Base-by-base conservation (phyloP, 768 basidiomycete genomes). In the Leccinum disarticulatum region DNA sequence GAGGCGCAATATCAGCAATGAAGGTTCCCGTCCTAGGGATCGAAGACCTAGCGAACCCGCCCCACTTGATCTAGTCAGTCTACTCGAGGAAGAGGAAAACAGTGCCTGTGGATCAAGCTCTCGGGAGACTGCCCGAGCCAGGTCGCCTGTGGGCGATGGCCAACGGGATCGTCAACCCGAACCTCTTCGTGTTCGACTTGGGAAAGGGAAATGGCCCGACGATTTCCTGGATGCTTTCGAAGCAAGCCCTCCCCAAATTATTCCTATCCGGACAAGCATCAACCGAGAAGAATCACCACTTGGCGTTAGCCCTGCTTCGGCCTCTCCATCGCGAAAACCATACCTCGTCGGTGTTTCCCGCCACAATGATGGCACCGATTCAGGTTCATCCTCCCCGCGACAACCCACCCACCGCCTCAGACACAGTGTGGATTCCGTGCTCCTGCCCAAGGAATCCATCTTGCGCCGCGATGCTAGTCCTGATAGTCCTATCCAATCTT, bases 141-240 rank as follows among this genome's bases (percentile, higher is more conserved):
- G 57, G 51, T 58, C 66, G 4, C 56, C 60, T 17, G 38, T 54
- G 64, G 61, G 62, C 55, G 68, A 68, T 59, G 58, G 61, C 61
- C 47, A 66, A 65, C 54, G 64, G 60, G 56, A 61, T 61, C 64
- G 51, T 65, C 64, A 73, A 60, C 57, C 63, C 13, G 71, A 77
- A 56, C 77, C 74, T 63, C 67, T 68, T 35, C 68, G 72, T 48
- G 78, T 90, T 62, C 80, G 85, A 56, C 81, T 91, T 35, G 84
- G 85, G 35, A 89, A 91, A 70, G 90, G 87, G 59, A 90, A 88
- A 72, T 91, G 88, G 88, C 88, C 91, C 0, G 88, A 91, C 73
- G 90, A 91, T 71, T 89, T 91, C 69, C 70, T 91, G 57, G 84
- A 85, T 63, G 84, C 77, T 30, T 82, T 88, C 61, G 77, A 79